A percentile compares a stretch with the other conserved stretches of the same genome.
Evolutionary conservation across 192 early-diverging fungal genomes (phyloP).

Genomic region (Backusella macrospora): DNA sequence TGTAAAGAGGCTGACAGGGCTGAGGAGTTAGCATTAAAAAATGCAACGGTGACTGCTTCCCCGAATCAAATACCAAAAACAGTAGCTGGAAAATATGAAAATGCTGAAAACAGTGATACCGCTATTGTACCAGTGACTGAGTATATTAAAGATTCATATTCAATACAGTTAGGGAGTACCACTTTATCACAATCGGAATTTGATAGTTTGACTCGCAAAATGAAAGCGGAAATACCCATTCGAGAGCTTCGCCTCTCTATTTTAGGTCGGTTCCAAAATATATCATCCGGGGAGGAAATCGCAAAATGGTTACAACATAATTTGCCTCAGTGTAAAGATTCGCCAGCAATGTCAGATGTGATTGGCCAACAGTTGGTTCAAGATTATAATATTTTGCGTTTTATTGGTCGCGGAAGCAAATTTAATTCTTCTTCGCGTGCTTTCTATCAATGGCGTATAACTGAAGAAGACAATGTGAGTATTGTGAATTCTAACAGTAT

Average conservation of each 20-base stretch:
- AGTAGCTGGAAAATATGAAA: background rate
- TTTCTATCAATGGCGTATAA: constrained; percentile 75
- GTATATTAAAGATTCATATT: background rate
- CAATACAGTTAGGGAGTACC: constrained; percentile 11
- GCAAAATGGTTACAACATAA: constrained; percentile 73
- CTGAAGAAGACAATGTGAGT: constrained; percentile 44
- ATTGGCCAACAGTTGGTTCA: constrained; percentile 73
- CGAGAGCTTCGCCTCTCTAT: constrained; percentile 71
- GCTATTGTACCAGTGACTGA: background rate
- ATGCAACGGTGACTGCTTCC: background rate
- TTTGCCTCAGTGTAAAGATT: constrained; percentile 57
- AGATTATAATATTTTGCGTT: constrained; percentile 58
- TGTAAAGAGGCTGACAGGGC: constrained; percentile 69
- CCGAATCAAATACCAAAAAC: background rate
- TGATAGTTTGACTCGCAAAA: constrained; percentile 41
- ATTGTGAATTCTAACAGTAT: constrained; percentile 20
- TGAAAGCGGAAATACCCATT: constrained; percentile 62
- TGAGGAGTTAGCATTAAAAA: constrained; percentile 47
- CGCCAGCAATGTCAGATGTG: constrained; percentile 61
- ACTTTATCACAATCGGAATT: constrained; percentile 24
- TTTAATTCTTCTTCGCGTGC: constrained; percentile 62
- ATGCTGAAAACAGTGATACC: background rate
- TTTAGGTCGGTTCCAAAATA: constrained; percentile 62
- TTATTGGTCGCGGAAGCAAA: constrained; percentile 71
- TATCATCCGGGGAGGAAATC: constrained; percentile 68